phyloP scores from a whole-genome alignment of 768 basidiomycete species.

The Kwoniella heveanensis region DNA sequence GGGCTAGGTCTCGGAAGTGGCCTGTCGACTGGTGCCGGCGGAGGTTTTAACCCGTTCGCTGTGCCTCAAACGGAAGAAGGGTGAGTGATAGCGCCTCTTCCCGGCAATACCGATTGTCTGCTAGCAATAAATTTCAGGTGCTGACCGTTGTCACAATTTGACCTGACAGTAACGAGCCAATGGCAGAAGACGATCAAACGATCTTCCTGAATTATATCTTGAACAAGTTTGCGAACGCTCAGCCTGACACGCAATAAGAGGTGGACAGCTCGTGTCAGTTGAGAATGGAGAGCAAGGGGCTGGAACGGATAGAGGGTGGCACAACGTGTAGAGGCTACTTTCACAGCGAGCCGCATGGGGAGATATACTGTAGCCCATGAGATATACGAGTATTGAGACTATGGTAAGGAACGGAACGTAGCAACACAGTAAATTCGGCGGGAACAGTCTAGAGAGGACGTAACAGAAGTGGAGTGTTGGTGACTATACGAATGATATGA shows the following conservation, averaged over 20 bases:
- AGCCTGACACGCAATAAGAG: conserved; percentile 39
- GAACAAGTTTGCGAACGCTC: conserved; percentile 53
- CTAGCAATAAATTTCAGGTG: background rate
- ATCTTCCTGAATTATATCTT: conserved; percentile 54
- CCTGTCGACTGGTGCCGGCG: background rate
- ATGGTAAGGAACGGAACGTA: too few relatives aligned
- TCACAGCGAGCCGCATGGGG: too few relatives aligned
- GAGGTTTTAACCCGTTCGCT: conserved; percentile 54
- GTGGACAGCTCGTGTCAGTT: background rate
- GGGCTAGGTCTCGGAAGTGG: conserved; percentile 12
- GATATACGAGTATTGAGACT: too few relatives aligned
- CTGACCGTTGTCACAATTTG: conserved; percentile 5
- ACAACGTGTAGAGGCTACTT: too few relatives aligned
- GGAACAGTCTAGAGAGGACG: too few relatives aligned
- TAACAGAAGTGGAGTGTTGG: too few relatives aligned
- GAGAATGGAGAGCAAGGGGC: too few relatives aligned
- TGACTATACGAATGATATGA: too few relatives aligned
- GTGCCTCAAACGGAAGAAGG: conserved; percentile 49
- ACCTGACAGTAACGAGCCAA: conserved; percentile 27
- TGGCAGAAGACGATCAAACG: conserved; percentile 48
- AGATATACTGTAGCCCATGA: too few relatives aligned
- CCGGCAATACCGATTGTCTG: background rate
- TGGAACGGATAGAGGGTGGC: too few relatives aligned
- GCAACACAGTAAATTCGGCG: too few relatives aligned
- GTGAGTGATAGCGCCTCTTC: conserved; percentile 26